Evolutionary conservation across 176 grass and related monocot genomes (phyloP).

Genomic region (Ensete ventricosum): DNA sequence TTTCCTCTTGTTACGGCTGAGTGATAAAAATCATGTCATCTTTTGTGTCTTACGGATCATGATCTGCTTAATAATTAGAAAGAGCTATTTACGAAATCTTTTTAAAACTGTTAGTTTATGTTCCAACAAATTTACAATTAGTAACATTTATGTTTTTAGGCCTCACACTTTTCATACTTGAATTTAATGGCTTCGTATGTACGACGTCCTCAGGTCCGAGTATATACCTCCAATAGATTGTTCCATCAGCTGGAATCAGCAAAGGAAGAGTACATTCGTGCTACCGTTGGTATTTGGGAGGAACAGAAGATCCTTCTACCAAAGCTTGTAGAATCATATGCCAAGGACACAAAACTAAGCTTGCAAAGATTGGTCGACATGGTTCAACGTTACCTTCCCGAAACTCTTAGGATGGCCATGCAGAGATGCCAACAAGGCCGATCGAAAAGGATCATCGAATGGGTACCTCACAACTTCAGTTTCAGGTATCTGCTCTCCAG

Average conservation of each 20-base stretch:
- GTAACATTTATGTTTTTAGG: too few relatives aligned
- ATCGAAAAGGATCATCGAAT: conserved; percentile 71
- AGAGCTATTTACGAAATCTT: too few relatives aligned
- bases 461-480: conserved; percentile 67
- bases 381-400: conserved; percentile 75
- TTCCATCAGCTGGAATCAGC: conserved; percentile 77
- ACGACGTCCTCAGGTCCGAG: conserved; percentile 38
- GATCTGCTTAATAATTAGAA: too few relatives aligned
- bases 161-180: too few relatives aligned
- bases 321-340: conserved; percentile 63
- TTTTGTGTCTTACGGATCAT: too few relatives aligned
- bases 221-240: conserved; percentile 63
- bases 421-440: conserved; percentile 64
- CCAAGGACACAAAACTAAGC: conserved; percentile 69
- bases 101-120: too few relatives aligned
- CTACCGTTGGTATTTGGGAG: conserved; percentile 76
- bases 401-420: conserved; percentile 74
- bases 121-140: too few relatives aligned
- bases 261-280: conserved; percentile 85
- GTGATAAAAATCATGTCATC: too few relatives aligned
- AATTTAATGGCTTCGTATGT: too few relatives aligned
- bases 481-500: conserved; percentile 75
- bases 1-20: too few relatives aligned
- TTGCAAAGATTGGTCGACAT: conserved; percentile 68
- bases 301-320: conserved; percentile 84